Evolutionary conservation across 2,329 filamentous ascomycete genomes (phyloP).

Genomic region (Mariannaea elegans): DNA sequence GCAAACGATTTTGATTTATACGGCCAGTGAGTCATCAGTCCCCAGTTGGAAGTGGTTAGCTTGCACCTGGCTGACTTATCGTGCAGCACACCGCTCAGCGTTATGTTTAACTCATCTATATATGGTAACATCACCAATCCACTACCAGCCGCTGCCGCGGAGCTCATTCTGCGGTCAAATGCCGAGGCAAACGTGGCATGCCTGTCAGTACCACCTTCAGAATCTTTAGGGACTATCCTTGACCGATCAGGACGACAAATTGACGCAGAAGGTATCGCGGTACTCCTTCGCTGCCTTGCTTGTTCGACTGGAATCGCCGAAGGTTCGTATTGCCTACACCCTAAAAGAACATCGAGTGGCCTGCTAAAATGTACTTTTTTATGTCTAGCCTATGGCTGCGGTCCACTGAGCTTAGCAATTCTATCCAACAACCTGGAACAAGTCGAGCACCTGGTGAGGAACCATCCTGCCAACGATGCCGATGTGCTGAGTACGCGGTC

Average conservation of each 20-base stretch:
- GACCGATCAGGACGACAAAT: background rate
- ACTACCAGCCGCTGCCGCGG: background rate
- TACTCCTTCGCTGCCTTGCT: background rate
- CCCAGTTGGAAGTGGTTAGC: background rate
- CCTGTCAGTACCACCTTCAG: background rate
- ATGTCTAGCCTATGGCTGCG: conserved; percentile 2
- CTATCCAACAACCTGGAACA: background rate
- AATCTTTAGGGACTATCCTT: background rate
- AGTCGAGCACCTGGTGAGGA: conserved; percentile 1
- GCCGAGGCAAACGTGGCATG: background rate
- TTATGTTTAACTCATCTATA: background rate
- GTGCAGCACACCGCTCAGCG: background rate
- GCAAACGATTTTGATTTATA: conserved; percentile 2
- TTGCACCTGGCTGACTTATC: background rate
- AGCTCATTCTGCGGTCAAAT: conserved; percentile 1
- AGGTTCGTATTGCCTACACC: conserved; percentile 1
- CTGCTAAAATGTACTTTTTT: background rate
- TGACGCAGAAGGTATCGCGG: background rate
- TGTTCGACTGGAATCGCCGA: background rate
- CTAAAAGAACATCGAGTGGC: background rate
- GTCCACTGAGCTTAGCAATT: conserved; percentile 1
- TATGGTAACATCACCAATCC: background rate
- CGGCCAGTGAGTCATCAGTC: background rate
- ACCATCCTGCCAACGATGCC: background rate
- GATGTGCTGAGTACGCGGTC: too few relatives aligned